A percentile compares a stretch with the other conserved stretches of the same genome.
These are phyloP conservation scores for Candida tropicalis DNA, from an alignment of 1,139 yeast species.

Conservation along the genomic window DNA sequence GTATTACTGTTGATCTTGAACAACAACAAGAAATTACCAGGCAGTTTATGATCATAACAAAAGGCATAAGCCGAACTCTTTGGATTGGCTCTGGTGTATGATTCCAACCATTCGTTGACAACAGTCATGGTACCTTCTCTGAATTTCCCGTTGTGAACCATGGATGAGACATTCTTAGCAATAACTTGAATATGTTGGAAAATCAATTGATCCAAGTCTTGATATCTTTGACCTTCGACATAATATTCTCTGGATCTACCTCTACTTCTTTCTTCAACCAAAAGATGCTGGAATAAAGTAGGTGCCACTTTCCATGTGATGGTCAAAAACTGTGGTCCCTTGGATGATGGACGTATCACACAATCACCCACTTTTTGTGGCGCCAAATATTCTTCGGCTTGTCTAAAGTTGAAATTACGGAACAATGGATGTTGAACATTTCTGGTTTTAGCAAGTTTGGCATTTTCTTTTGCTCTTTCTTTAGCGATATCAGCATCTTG, in stretches of 20 bases:
- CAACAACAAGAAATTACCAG: slow-evolving; percentile 88
- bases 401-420: slow-evolving; percentile 77
- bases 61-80: slow-evolving; percentile 89
- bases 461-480: slow-evolving; percentile 62
- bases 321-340: slow-evolving; percentile 84
- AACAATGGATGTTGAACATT: slow-evolving; percentile 91
- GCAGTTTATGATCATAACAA: slow-evolving; percentile 86
- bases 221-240: slow-evolving; percentile 71
- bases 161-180: slow-evolving; percentile 81
- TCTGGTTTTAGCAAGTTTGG: slow-evolving; percentile 57
- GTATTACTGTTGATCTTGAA: slow-evolving; percentile 78
- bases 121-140: slow-evolving; percentile 79
- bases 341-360: slow-evolving; percentile 92
- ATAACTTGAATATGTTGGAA: slow-evolving; percentile 86
- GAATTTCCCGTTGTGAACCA: slow-evolving; percentile 87
- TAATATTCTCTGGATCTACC: slow-evolving; percentile 63
- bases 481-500: slow-evolving; percentile 67
- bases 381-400: slow-evolving; percentile 93
- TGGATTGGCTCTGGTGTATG: slow-evolving; percentile 90
- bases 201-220: slow-evolving; percentile 91
- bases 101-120: slow-evolving; percentile 83
- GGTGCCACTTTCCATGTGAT: slow-evolving; percentile 97
- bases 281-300: slow-evolving; percentile 87
- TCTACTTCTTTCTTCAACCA: slow-evolving; percentile 67
- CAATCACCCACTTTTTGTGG: slow-evolving; percentile 89